These are phyloP conservation scores for Aspergillus hancockii DNA, from an alignment of 495 filamentous ascomycete species.

Conservation along the genomic window DNA sequence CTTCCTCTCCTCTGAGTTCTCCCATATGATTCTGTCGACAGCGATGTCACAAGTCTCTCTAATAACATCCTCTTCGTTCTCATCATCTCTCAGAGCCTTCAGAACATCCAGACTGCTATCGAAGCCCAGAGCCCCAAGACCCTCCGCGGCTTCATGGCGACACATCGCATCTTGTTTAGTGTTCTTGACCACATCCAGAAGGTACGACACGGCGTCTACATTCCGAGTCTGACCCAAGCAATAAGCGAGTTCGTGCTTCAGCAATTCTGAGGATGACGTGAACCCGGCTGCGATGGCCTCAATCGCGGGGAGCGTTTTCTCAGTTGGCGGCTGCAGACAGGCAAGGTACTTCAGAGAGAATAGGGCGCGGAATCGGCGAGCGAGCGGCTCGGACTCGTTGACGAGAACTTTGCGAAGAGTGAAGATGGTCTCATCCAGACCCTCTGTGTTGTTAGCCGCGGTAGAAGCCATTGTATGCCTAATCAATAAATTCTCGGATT, in stretches of 20 bases:
- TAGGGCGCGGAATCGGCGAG: constrained; percentile 90
- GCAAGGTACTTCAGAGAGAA: constrained; percentile 97
- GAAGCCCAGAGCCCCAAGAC: constrained; percentile 84
- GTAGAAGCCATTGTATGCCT: constrained; percentile 18
- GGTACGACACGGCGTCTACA: constrained; percentile 66
- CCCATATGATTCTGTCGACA: constrained; percentile 91
- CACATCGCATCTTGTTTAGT: constrained; percentile 87
- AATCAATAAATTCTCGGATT: background rate
- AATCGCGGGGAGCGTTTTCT: constrained; percentile 72
- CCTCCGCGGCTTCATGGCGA: constrained; percentile 95
- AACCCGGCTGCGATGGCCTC: constrained; percentile 92
- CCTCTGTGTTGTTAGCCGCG: constrained; percentile 12
- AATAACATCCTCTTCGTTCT: constrained; percentile 74
- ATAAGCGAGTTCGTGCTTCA: constrained; percentile 97
- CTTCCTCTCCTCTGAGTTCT: constrained; percentile 69
- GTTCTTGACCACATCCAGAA: constrained; percentile 78
- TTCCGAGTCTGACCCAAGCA: constrained; percentile 91
- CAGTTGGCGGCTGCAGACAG: constrained; percentile 59
- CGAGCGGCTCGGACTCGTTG: constrained; percentile 77
- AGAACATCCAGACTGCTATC: constrained; percentile 69
- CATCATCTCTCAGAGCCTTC: constrained; percentile 66
- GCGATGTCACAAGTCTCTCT: constrained; percentile 96
- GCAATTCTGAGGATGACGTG: constrained; percentile 75
- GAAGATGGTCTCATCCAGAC: constrained; percentile 42
- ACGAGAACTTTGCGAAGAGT: constrained; percentile 74